Conservation (phyloP, 1,139 yeast genomes). For the Candida sp. region DNA sequence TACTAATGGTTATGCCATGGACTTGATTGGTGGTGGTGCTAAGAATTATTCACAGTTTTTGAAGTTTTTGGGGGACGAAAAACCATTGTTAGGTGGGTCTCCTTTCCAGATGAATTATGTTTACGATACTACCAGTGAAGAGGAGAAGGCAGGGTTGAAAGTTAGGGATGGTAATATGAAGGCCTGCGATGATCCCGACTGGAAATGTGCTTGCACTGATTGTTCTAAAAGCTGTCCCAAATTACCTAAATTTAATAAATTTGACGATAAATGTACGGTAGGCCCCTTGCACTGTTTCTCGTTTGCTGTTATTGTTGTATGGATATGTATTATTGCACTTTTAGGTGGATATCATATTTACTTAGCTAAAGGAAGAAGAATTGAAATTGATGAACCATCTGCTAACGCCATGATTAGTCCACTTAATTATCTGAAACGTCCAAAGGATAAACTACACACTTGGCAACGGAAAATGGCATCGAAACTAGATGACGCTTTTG, state of each 20-base stretch:
- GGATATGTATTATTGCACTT: constrained; percentile 33
- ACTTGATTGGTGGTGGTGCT: constrained; percentile 96
- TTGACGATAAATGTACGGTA: constrained; percentile 44
- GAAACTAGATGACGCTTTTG: constrained; percentile 33
- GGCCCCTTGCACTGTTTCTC: constrained; percentile 75
- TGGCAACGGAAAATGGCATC: constrained; percentile 12
- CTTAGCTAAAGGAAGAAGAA: constrained; percentile 15
- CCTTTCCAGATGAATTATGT: constrained; percentile 89
- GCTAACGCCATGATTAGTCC: constrained; percentile 16
- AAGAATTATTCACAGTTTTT: constrained; percentile 65
- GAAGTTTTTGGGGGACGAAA: constrained; percentile 90
- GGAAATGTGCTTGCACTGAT: constrained; percentile 87
- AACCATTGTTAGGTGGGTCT: constrained; percentile 90
- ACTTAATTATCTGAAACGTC: constrained; percentile 10
- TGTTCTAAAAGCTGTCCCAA: constrained; percentile 79
- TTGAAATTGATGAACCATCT: constrained; percentile 11
- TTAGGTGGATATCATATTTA: constrained; percentile 40
- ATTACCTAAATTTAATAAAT: constrained; percentile 43
- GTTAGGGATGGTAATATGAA: constrained; percentile 33
- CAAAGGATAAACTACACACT: constrained; percentile 6
- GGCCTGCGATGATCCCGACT: constrained; percentile 63
- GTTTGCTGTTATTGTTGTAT: constrained; percentile 52
- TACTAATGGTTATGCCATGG: constrained; percentile 96
- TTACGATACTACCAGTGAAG: constrained; percentile 31
- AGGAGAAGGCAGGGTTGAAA: constrained; percentile 16